phyloP scores from a whole-genome alignment of 106 monocot genomes.

The Hemerocallis citrina region DNA sequence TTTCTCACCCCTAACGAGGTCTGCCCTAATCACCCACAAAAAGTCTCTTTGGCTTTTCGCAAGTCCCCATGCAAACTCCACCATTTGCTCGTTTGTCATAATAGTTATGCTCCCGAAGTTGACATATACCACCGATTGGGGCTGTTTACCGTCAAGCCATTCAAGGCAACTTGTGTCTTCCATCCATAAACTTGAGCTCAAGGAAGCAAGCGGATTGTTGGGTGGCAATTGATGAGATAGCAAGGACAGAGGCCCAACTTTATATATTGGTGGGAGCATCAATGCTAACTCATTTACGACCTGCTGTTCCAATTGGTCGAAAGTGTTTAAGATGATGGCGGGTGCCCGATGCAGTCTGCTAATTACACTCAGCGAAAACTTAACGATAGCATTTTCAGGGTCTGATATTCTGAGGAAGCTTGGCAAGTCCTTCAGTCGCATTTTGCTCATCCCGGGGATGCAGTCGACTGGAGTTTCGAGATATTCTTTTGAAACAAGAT shows the following conservation, averaged over 20 bases:
- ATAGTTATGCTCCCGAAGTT: constrained; percentile 5
- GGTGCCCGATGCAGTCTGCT: too few relatives aligned
- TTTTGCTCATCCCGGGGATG: background rate
- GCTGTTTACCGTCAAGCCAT: background rate
- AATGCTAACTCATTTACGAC: background rate
- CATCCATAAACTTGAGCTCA: constrained; percentile 1
- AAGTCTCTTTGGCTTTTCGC: background rate
- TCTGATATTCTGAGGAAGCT: too few relatives aligned
- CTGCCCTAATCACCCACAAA: constrained; percentile 3
- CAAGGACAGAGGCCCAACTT: background rate
- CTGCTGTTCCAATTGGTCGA: background rate
- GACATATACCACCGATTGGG: background rate
- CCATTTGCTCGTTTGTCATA: background rate
- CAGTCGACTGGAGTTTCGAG: constrained; percentile 2
- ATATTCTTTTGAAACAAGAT: background rate
- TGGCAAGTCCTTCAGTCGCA: background rate
- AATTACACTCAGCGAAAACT: too few relatives aligned
- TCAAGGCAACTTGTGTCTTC: background rate
- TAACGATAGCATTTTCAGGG: too few relatives aligned
- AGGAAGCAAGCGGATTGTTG: background rate
- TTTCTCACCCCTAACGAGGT: background rate
- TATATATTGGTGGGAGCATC: background rate
- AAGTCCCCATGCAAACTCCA: constrained; percentile 7
- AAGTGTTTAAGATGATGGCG: too few relatives aligned
- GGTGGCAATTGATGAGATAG: too few relatives aligned